phyloP scores from a whole-genome alignment of 1,284 basidiomycete genomes.

The Fistulina hepatica region DNA sequence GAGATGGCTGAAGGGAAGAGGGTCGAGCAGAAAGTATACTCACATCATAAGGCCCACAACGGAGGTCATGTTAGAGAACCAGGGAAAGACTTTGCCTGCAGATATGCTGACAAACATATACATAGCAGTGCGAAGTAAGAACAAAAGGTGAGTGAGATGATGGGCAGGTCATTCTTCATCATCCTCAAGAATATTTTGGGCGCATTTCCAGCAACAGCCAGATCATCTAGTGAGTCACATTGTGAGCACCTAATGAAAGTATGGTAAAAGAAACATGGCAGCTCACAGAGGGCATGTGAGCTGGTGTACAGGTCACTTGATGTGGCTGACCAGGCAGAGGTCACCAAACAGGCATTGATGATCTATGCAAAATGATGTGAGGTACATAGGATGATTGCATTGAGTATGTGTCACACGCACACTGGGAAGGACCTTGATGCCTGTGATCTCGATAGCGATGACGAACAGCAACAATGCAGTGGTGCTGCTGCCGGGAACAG shows the following conservation, averaged over 20 bases:
- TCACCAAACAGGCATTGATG: conserved; percentile 80
- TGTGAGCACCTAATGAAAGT: not conserved
- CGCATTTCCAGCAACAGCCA: conserved; percentile 68
- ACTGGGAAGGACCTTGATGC: conserved; percentile 62
- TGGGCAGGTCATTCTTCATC: conserved; percentile 66
- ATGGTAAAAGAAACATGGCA: no score
- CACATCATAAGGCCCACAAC: conserved; percentile 64
- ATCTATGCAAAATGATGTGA: conserved; percentile 30
- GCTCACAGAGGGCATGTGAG: conserved; percentile 71
- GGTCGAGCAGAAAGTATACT: conserved; percentile 69
- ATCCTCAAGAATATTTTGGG: conserved; percentile 65
- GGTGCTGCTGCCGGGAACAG: conserved; percentile 42
- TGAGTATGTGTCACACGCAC: no score
- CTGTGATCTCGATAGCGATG: conserved; percentile 64
- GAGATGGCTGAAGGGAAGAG: no score
- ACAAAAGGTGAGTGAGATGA: conserved; percentile 56
- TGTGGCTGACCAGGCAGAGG: conserved; percentile 81
- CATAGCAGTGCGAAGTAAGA: conserved; percentile 58
- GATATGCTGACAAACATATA: conserved; percentile 57
- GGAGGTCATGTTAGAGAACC: conserved; percentile 69
- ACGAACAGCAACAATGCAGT: conserved; percentile 79
- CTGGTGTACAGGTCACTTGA: conserved; percentile 76
- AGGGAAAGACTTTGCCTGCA: conserved; percentile 42
- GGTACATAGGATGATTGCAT: no score
- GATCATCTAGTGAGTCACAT: conserved; percentile 43